Conservation (phyloP, 257 asterid species). For the Gentiana macrophylla region DNA sequence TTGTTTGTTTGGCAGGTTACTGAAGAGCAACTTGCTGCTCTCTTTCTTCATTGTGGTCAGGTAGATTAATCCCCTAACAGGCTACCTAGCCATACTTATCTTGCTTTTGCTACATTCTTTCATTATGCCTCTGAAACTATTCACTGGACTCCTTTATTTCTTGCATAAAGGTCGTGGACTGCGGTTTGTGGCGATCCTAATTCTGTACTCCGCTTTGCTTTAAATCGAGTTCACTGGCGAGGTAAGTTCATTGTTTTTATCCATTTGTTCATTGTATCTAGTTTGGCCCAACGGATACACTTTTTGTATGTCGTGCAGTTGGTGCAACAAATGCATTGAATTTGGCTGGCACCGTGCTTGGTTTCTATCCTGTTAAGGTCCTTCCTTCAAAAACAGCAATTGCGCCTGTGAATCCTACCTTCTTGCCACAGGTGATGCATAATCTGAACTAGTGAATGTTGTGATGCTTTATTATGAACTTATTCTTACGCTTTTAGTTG, state of each 20-base stretch:
- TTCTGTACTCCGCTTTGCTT: slow-evolving; percentile 61
- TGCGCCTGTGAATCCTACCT: slow-evolving; percentile 64
- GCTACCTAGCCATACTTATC: background rate
- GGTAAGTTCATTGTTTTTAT: slow-evolving; percentile 19
- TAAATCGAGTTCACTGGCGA: slow-evolving; percentile 52
- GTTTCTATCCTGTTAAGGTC: slow-evolving; percentile 51
- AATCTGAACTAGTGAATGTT: slow-evolving; percentile 3
- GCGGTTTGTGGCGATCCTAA: slow-evolving; percentile 54
- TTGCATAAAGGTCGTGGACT: slow-evolving; percentile 43
- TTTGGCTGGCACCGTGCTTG: slow-evolving; percentile 52
- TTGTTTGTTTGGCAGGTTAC: slow-evolving; percentile 27
- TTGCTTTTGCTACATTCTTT: background rate
- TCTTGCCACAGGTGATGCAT: slow-evolving; percentile 47
- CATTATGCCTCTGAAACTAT: background rate
- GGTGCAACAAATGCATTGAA: slow-evolving; percentile 43
- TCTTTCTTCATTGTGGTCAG: slow-evolving; percentile 53
- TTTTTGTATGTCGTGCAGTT: slow-evolving; percentile 21
- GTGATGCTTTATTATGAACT: background rate
- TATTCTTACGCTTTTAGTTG: background rate
- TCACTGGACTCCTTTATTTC: background rate
- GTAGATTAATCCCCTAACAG: slow-evolving; percentile 15
- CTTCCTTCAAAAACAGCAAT: slow-evolving; percentile 61
- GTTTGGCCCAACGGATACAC: slow-evolving; percentile 5
- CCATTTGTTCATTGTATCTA: background rate
- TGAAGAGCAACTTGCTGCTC: slow-evolving; percentile 49